Evolutionary conservation across 2,329 filamentous ascomycete genomes (phyloP).

Genomic region (Xylaria digitata): DNA sequence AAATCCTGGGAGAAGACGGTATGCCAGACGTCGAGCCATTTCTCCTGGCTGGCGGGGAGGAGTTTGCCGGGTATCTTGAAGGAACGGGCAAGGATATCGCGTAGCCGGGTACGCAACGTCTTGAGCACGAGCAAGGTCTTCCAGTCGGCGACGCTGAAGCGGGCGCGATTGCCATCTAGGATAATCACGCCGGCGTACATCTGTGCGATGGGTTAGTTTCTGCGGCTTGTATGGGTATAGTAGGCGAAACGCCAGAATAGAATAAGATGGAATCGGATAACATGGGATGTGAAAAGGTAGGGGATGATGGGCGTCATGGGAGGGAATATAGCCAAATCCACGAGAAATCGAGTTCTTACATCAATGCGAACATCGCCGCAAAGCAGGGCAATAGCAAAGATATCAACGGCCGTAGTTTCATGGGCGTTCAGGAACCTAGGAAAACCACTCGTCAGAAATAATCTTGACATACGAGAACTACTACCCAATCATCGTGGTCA

Average conservation of each 20-base stretch:
- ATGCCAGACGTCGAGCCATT: slow-evolving; percentile 81
- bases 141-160: slow-evolving; percentile 88
- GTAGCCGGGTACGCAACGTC: slow-evolving; percentile 76
- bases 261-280: not conserved
- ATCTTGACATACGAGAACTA: not conserved
- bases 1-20: slow-evolving; percentile 70
- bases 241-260: not conserved
- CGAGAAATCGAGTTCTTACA: slow-evolving; percentile 57
- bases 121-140: slow-evolving; percentile 92
- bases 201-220: slow-evolving; percentile 53
- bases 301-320: not conserved
- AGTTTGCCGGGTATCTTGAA: slow-evolving; percentile 76
- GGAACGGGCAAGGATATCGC: slow-evolving; percentile 77
- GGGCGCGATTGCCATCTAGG: slow-evolving; percentile 86
- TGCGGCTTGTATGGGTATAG: not conserved
- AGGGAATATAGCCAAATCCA: not conserved
- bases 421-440: slow-evolving; percentile 86
- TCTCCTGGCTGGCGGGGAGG: slow-evolving; percentile 73
- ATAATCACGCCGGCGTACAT: slow-evolving; percentile 88
- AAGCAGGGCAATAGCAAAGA: slow-evolving; percentile 84
- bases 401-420: slow-evolving; percentile 83
- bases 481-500: not conserved
- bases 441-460: slow-evolving; percentile 41
- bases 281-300: not conserved
- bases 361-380: slow-evolving; percentile 91